A percentile compares a stretch with the other conserved stretches of the same genome.
Evolutionary conservation across 306 rosid species (phyloP).

Genomic region (Prunus kanzakura): DNA sequence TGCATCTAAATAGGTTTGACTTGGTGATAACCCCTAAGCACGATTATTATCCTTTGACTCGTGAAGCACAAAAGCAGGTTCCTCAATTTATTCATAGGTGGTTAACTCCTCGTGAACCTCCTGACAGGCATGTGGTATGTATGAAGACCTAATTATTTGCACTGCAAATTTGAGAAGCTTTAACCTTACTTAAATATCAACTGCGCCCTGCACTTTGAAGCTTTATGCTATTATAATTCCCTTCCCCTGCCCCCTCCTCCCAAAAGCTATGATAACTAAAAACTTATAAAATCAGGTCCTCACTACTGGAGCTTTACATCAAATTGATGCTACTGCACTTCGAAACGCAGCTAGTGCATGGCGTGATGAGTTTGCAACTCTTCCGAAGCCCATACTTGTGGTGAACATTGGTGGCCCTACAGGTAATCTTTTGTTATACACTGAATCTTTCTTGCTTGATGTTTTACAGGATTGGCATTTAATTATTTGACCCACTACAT

Average conservation of each 20-base stretch:
- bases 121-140: constrained; percentile 84
- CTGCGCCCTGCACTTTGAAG: neutral
- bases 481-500: neutral
- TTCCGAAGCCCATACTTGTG: constrained; percentile 81
- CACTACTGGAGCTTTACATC: constrained; percentile 83
- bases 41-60: constrained; percentile 88
- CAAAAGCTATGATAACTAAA: constrained; percentile 12
- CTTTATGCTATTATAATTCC: constrained; percentile 9
- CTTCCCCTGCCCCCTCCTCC: neutral
- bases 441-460: constrained; percentile 3
- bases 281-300: constrained; percentile 57
- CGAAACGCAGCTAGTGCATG: constrained; percentile 78
- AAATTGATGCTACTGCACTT: constrained; percentile 73
- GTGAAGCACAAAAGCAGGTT: constrained; percentile 68
- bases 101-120: constrained; percentile 89
- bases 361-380: constrained; percentile 77
- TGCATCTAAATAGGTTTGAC: constrained; percentile 74
- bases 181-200: constrained; percentile 16
- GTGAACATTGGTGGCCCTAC: constrained; percentile 86
- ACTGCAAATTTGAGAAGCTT: neutral
- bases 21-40: constrained; percentile 86
- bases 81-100: constrained; percentile 72
- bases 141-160: constrained; percentile 13
- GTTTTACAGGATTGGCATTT: neutral
- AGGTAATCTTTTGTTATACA: constrained; percentile 39